phyloP scores from a whole-genome alignment of 164 flowering plant genomes.

The Houttuynia cordata region DNA sequence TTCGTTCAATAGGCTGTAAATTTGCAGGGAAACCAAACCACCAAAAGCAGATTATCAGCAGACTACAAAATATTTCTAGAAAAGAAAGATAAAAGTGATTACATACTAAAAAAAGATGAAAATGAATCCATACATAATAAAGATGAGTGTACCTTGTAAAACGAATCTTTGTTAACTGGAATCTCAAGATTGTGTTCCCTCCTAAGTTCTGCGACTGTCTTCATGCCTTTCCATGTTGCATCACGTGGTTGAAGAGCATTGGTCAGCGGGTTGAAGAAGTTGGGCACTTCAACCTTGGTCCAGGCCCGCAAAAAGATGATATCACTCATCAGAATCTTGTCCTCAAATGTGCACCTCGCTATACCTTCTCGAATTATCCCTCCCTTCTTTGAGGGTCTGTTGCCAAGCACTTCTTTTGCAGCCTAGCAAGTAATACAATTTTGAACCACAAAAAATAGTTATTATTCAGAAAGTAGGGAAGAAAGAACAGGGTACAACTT shows the following conservation, averaged over 20 bases:
- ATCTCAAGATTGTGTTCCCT: slow-evolving; percentile 52
- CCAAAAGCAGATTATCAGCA: neutral
- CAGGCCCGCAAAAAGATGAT: slow-evolving; percentile 83
- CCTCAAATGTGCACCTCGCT: slow-evolving; percentile 99
- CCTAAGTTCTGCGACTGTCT: slow-evolving; percentile 72
- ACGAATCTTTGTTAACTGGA: slow-evolving; percentile 87
- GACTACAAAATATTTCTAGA: neutral
- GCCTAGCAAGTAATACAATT: slow-evolving; percentile 38
- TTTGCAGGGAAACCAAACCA: neutral
- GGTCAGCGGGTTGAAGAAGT: slow-evolving; percentile 68
- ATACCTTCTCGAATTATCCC: slow-evolving; percentile 59
- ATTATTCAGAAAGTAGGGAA: neutral
- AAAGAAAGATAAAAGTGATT: neutral
- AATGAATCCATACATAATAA: neutral
- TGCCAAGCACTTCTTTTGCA: slow-evolving; percentile 74
- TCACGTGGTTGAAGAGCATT: slow-evolving; percentile 83
- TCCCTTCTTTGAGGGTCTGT: slow-evolving; percentile 51
- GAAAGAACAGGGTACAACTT: neutral
- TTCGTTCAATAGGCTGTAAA: slow-evolving; percentile 72
- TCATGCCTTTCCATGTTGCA: slow-evolving; percentile 81
- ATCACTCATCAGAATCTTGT: slow-evolving; percentile 84
- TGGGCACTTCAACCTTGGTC: slow-evolving; percentile 76
- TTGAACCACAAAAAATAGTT: neutral
- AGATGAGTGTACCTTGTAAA: slow-evolving; percentile 50
- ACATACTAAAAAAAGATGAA: neutral